Conservation (phyloP, 108 stramenopile genomes). For the Nitzschia sp. region DNA sequence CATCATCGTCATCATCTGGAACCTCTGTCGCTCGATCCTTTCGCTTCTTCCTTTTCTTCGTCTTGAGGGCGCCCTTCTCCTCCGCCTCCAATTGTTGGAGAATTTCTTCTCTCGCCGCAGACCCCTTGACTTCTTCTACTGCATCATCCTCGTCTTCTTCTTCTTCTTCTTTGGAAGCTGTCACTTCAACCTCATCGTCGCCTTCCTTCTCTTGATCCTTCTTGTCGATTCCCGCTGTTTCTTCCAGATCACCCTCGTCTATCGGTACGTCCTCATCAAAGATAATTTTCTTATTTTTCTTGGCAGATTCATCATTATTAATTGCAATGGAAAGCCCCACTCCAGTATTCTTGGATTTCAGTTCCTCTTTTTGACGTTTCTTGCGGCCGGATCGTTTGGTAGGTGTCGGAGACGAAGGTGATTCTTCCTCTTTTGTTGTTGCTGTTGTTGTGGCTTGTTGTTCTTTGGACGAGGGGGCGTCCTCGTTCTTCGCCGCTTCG, state of each 20-base stretch:
- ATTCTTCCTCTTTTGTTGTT: background rate
- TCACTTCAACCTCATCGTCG: background rate
- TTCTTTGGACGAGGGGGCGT: background rate
- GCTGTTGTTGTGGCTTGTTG: background rate
- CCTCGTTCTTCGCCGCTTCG: background rate
- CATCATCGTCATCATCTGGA: conserved; percentile 24
- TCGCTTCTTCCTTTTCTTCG: conserved; percentile 30
- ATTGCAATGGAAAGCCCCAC: conserved; percentile 25
- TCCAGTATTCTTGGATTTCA: conserved; percentile 36
- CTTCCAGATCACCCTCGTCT: conserved; percentile 18
- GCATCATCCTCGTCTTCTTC: conserved; percentile 38
- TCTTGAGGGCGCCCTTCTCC: conserved; percentile 10
- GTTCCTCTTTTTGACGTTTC: conserved; percentile 18
- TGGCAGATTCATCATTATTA: background rate
- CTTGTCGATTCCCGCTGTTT: background rate
- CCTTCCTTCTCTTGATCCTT: conserved; percentile 5
- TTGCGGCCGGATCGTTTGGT: conserved; percentile 1
- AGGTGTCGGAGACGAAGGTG: background rate
- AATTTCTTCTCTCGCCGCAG: conserved; percentile 29
- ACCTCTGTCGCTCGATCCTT: conserved; percentile 2
- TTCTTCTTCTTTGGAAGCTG: conserved; percentile 7
- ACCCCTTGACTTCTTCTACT: conserved; percentile 31
- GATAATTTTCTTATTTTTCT: conserved; percentile 27
- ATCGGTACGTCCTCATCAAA: conserved; percentile 32
- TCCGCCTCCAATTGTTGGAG: conserved; percentile 25